phyloP scores from a whole-genome alignment of 352 stramenopile species.

The Globisporangium splendens region DNA sequence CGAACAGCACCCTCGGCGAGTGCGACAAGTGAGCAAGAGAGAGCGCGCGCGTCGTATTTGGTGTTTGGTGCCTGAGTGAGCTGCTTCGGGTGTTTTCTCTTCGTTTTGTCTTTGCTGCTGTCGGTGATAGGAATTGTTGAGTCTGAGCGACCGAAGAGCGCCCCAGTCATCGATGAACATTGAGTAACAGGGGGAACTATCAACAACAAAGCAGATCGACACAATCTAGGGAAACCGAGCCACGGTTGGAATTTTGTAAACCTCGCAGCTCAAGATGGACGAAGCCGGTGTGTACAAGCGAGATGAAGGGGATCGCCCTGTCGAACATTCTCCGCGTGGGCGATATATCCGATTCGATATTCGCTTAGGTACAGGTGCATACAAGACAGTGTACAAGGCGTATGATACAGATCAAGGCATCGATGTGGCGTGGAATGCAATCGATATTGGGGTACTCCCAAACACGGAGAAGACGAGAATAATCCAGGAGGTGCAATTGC shows the following conservation, averaged over 20 bases:
- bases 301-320: constrained; percentile 66
- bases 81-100: too few relatives aligned
- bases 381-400: constrained; percentile 91
- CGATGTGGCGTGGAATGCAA: constrained; percentile 99
- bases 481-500: constrained; percentile 96
- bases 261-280: constrained; percentile 32
- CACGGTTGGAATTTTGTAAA: neutral
- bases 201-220: neutral
- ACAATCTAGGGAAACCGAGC: neutral
- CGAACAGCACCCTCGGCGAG: too few relatives aligned
- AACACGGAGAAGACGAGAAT: constrained; percentile 94
- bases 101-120: too few relatives aligned
- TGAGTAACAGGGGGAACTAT: constrained; percentile 7
- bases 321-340: constrained; percentile 77
- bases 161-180: constrained; percentile 11
- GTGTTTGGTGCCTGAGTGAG: too few relatives aligned
- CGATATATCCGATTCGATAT: constrained; percentile 87
- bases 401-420: constrained; percentile 99
- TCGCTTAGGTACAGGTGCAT: constrained; percentile 76
- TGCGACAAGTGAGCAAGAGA: too few relatives aligned
- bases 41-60: too few relatives aligned
- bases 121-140: neutral
- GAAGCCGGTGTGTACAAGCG: constrained; percentile 68
- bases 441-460: constrained; percentile 95
- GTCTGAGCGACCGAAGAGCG: neutral